These are phyloP conservation scores for Silybum marianum DNA, from an alignment of 129 eudicot genomes.

Conservation along the genomic window DNA sequence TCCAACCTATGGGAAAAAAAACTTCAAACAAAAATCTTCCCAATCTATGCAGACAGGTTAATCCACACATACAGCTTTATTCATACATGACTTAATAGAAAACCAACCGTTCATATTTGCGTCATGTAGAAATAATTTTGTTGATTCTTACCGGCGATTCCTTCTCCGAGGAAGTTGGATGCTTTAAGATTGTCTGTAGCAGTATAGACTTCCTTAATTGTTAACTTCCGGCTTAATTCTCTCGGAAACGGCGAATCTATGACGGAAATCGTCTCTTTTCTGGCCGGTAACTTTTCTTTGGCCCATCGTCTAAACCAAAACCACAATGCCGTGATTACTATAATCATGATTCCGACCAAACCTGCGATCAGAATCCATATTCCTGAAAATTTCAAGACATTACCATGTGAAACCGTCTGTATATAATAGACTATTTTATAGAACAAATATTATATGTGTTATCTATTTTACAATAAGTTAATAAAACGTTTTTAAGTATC, in stretches of 20 bases:
- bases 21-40: no score
- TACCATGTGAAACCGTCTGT: neutral
- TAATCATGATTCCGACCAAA: constrained; percentile 32
- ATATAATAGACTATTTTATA: no score
- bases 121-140: neutral
- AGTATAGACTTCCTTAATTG: constrained; percentile 55
- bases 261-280: constrained; percentile 23
- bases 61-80: no score
- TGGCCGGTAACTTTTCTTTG: constrained; percentile 14
- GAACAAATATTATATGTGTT: no score
- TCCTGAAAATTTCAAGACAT: constrained; percentile 38
- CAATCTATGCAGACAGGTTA: no score
- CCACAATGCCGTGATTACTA: constrained; percentile 31
- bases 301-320: constrained; percentile 33
- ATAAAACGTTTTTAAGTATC: no score
- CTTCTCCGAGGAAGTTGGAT: constrained; percentile 79
- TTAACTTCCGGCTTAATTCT: constrained; percentile 39
- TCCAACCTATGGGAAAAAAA: no score
- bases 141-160: constrained; percentile 63
- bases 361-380: constrained; percentile 53
- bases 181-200: constrained; percentile 65
- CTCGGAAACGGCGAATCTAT: constrained; percentile 29
- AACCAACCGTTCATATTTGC: no score
- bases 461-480: no score
- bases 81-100: no score